These are phyloP conservation scores for Lactarius sanguifluus DNA, from an alignment of 768 basidiomycete genomes.

Conservation along the genomic window DNA sequence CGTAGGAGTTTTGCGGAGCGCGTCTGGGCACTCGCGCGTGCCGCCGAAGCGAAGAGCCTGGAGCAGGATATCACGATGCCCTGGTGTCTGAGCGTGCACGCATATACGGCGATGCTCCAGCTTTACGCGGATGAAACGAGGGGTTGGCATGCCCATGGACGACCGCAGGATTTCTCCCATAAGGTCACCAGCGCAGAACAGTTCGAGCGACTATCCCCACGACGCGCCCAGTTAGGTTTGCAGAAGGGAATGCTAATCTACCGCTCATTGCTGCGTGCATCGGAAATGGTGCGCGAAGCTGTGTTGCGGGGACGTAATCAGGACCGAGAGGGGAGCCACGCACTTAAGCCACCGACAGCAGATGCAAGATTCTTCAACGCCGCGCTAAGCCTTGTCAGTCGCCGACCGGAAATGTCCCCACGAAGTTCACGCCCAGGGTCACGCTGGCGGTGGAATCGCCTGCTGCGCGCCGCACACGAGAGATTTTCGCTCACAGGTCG, in stretches of 20 bases:
- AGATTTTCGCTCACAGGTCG: conserved; percentile 2
- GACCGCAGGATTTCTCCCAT: conserved; percentile 28
- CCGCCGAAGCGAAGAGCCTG: conserved; percentile 54
- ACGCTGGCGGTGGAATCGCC: conserved; percentile 35
- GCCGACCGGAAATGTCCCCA: conserved; percentile 19
- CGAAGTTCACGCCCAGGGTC: conserved; percentile 31
- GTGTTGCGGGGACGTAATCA: neutral
- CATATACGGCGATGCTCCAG: conserved; percentile 73
- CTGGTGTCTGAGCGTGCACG: conserved; percentile 65
- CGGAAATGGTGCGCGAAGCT: conserved; percentile 9
- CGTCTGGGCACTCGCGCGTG: conserved; percentile 61
- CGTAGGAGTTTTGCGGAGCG: conserved; percentile 56
- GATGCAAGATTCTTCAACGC: conserved; percentile 74
- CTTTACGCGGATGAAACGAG: conserved; percentile 52
- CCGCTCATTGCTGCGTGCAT: conserved; percentile 11
- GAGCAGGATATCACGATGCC: conserved; percentile 43
- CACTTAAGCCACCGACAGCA: conserved; percentile 27
- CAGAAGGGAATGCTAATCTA: conserved; percentile 17
- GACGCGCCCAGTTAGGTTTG: neutral
- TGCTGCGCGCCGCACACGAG: conserved; percentile 31
- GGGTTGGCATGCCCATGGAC: conserved; percentile 25
- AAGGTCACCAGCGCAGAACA: neutral
- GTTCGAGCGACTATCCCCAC: neutral
- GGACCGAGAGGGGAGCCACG: neutral
- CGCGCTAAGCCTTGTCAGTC: conserved; percentile 44